A percentile compares a stretch with the other conserved stretches of the same genome.
These are phyloP conservation scores for Venustampulla echinocandica DNA, from an alignment of 495 filamentous ascomycete genomes.

Conservation along the genomic window DNA sequence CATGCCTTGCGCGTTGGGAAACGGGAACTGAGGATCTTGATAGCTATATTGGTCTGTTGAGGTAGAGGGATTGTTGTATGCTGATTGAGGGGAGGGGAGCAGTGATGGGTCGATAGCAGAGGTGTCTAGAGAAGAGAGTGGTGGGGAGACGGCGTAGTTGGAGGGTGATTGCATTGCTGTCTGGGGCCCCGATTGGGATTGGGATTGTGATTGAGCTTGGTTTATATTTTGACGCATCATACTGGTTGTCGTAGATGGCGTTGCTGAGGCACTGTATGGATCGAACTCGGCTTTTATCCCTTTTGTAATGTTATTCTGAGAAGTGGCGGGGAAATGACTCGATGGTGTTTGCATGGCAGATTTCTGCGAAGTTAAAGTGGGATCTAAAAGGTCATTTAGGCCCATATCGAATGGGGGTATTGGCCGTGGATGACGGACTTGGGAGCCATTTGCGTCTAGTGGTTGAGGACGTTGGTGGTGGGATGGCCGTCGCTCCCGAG, in stretches of 20 bases:
- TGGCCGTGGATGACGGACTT: conserved; percentile 19
- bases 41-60: conserved; percentile 3
- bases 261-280: not conserved
- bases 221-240: conserved; percentile 8
- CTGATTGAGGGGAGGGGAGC: conserved; percentile 32
- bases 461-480: conserved; percentile 13
- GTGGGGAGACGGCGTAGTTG: conserved; percentile 19
- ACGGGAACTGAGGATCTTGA: conserved; percentile 17
- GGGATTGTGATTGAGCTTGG: not conserved
- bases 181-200: conserved; percentile 6
- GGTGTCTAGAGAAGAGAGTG: conserved; percentile 28
- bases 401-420: conserved; percentile 56
- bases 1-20: conserved; percentile 13
- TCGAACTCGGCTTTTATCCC: conserved; percentile 16
- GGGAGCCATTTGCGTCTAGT: conserved; percentile 2
- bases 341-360: conserved; percentile 2
- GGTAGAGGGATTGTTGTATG: conserved; percentile 6
- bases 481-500: conserved; percentile 11
- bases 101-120: conserved; percentile 38
- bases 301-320: too few species aligned
- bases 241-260: not conserved
- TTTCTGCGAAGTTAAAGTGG: not conserved
- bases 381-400: conserved; percentile 45
- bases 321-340: too few species aligned
- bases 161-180: conserved; percentile 9